Conservation (phyloP, 2,329 filamentous ascomycete species). For the Hymenoscyphus linearis region DNA sequence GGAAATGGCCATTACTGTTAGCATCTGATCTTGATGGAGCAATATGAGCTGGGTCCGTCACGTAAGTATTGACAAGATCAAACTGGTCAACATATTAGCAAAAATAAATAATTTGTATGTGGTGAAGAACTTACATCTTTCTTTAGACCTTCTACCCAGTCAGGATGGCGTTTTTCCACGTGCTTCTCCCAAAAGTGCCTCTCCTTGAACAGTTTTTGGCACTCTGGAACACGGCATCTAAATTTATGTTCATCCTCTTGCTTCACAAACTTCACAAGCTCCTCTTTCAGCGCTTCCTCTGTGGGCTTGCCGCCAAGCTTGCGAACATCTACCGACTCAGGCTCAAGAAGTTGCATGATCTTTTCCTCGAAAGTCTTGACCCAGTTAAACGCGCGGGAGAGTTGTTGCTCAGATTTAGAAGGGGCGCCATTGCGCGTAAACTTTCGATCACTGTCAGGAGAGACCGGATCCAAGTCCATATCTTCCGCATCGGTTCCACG, state of each 20-base stretch:
- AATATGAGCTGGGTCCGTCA: constrained; percentile 90
- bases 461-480: constrained; percentile 54
- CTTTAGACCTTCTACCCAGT: constrained; percentile 77
- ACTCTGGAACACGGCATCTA: constrained; percentile 93
- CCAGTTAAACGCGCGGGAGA: constrained; percentile 96
- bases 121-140: constrained; percentile 65
- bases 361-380: constrained; percentile 99
- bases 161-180: constrained; percentile 87
- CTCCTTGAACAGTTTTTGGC: constrained; percentile 94
- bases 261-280: constrained; percentile 82
- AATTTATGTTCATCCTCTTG: constrained; percentile 97
- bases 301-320: constrained; percentile 86
- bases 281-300: constrained; percentile 82
- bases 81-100: constrained; percentile 52
- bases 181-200: constrained; percentile 98
- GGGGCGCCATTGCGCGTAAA: constrained; percentile 53
- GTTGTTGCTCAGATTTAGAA: constrained; percentile 81
- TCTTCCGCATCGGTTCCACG: constrained; percentile 41
- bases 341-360: constrained; percentile 85
- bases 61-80: constrained; percentile 86
- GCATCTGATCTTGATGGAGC: constrained; percentile 88
- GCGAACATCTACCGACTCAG: constrained; percentile 77
- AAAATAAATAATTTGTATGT: not conserved
- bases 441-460: constrained; percentile 67
- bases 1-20: constrained; percentile 94